Evolutionary conservation across 1,284 basidiomycete species (phyloP).

Genomic region (Ustilago curta): DNA sequence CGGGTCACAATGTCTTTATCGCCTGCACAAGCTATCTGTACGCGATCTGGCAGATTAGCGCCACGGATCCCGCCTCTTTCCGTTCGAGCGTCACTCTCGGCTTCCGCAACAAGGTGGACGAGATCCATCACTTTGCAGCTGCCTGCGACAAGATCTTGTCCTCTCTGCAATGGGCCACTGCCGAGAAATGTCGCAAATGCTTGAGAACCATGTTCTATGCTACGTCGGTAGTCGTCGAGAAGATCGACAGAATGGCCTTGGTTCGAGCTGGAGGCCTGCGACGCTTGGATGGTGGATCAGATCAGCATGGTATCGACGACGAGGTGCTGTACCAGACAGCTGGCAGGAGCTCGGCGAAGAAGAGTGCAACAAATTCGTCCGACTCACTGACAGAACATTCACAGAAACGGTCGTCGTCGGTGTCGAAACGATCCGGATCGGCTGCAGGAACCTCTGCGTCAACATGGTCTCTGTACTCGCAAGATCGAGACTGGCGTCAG

Average conservation of each 20-base stretch:
- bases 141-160: conserved; percentile 48
- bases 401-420: not conserved
- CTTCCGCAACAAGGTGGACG: conserved; percentile 48
- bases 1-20: conserved; percentile 51
- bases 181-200: conserved; percentile 52
- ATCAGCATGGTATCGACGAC: not conserved
- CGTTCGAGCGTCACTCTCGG: conserved; percentile 39
- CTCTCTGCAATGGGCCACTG: conserved; percentile 50
- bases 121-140: conserved; percentile 50
- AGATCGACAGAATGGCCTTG: conserved; percentile 41
- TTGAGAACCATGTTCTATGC: conserved; percentile 51
- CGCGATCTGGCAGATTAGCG: conserved; percentile 51
- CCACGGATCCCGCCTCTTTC: conserved; percentile 39
- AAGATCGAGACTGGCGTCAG: conserved; percentile 39
- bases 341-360: conserved; percentile 2
- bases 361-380: not conserved
- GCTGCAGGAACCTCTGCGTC: conserved; percentile 1
- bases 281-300: not conserved
- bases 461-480: conserved; percentile 30
- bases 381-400: not conserved
- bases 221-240: conserved; percentile 44
- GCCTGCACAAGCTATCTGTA: conserved; percentile 49
- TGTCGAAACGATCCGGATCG: conserved; percentile 6
- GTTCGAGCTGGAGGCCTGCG: conserved; percentile 1
- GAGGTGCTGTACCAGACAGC: not conserved